Base-by-base conservation (phyloP, 1,284 basidiomycete genomes). In the Apiotrichum mycotoxinovorans region DNA sequence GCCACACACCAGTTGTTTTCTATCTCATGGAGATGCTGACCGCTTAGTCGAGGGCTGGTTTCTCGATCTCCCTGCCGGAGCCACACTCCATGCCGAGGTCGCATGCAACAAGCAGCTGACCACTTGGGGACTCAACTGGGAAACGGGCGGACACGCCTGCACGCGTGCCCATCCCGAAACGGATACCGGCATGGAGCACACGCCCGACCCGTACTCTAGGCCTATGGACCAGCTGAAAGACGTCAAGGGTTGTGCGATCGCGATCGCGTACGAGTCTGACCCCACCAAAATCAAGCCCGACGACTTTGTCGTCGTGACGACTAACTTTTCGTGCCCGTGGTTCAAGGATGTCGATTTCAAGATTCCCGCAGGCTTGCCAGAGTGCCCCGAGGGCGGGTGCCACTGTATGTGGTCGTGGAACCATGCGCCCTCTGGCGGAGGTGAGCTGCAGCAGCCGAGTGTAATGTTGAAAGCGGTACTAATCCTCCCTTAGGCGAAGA, bases 371-470 rank as follows among this genome's bases (percentile, higher is more conserved):
- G 71, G 74, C 22, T 84, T 89, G 82, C 87, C 87, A 0, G 78
- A 83, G 23, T 89, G 87, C 67, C 84, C 86, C 0, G 69, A 81
- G 1, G 83, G 80, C 11, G 83, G 82, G 33, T 89, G 87, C 69
- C 81, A 78, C 23, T 88, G 87, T 70, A 81, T 83, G 7, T 89
- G 83, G 79, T 84, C 84, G 70, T 90, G 87, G 87, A 83, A 86
- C 26, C 41, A 71, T 67, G 48, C 66, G 18, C 48, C 46, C 7
- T 61, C 67, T 25, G 61, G 71, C 4, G 65, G 74, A 2, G 61
- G 30, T 30, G n/a, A 30, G 7, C 7, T 30, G 30, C 30, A 12
- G 30, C n/a, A n/a, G n/a, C n/a, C n/a, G n/a, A n/a, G n/a, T n/a
- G n/a, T n/a, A n/a, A n/a, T n/a, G n/a, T n/a, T n/a, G n/a, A n/a